Evolutionary conservation across 768 basidiomycete species (phyloP), one percentile per base, ranked within the genome.

Genomic region (Mycena filopes): DNA sequence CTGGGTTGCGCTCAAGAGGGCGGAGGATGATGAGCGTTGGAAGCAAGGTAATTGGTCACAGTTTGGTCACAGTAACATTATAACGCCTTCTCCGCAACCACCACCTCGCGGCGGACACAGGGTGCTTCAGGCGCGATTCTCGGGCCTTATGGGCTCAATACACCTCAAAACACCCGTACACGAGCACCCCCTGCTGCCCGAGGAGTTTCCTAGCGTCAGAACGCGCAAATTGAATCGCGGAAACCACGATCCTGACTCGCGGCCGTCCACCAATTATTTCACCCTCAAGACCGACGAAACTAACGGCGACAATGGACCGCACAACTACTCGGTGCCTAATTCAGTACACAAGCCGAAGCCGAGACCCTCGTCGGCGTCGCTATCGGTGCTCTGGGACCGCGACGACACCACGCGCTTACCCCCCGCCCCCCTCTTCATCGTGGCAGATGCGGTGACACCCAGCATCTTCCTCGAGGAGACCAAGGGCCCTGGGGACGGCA

Each of bases 131-230:
- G n/a, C n/a, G n/a, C n/a, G n/a, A n/a, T n/a, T n/a, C n/a, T n/a
- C 36, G 10, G 36, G 5, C 36, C 36, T 11, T 4, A 69, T 70
- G 68, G 63, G 81, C 51, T 80, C 82, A 55, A 75, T 74, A 28
- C 81, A 83, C 33, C 64, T 70, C 45, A 83, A 82, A 74, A 89
- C 85, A 8, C 87, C 88, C 25, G 89, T 90, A 23, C 81, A 93
- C 65, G 86, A 86, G 0, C 93, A 94, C 71, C 93, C 93, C 40
- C 85, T 94, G 25, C 87, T 85, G 4, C 82, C 82, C 10, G 90
- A 91, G 33, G 86, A 88, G 33, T 68, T 69, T 26, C 75, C 82
- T 20, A 73, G 83, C 0, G 71, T 81, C 11, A 77, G 80, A 71
- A 81, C 83, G 26, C 84, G 89, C 55, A 80, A 85, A 47, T 36